Evolutionary conservation across 768 basidiomycete genomes (phyloP).

Genomic region (Amanita exitialis): DNA sequence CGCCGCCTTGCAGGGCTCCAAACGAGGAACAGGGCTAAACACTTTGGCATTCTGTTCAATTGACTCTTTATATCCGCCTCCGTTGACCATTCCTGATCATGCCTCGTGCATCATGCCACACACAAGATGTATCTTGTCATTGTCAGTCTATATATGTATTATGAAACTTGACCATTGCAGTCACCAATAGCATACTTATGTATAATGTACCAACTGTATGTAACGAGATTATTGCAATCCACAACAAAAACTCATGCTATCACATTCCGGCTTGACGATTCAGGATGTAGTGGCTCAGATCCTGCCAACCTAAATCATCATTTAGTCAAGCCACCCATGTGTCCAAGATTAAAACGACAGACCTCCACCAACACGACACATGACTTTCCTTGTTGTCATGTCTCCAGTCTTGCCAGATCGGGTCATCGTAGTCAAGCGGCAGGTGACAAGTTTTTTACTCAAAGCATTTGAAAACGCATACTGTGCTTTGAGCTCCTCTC

Average conservation of each 20-base stretch:
- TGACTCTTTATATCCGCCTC: not conserved
- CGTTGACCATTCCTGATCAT: not conserved
- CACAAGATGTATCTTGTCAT: not conserved
- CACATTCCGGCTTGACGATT: slow-evolving; percentile 67
- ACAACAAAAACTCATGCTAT: slow-evolving; percentile 6
- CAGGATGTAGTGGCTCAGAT: slow-evolving; percentile 64
- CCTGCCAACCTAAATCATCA: slow-evolving; percentile 59
- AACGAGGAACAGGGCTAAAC: too few species aligned
- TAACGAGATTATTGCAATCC: not conserved
- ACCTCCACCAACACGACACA: slow-evolving; percentile 89
- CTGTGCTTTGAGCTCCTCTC: slow-evolving; percentile 75
- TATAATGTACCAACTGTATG: slow-evolving; percentile 6
- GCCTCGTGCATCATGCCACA: not conserved
- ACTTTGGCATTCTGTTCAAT: not conserved
- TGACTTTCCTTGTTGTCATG: slow-evolving; percentile 68
- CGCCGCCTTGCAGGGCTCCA: not conserved
- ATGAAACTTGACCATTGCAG: too few species aligned
- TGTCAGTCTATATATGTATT: too few species aligned
- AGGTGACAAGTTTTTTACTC: slow-evolving; percentile 66
- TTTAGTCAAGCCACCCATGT: not conserved
- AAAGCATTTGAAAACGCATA: slow-evolving; percentile 73
- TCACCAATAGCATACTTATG: too few species aligned
- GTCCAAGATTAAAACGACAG: slow-evolving; percentile 15
- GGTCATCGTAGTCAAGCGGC: slow-evolving; percentile 70
- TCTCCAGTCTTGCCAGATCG: slow-evolving; percentile 42